Base-by-base conservation (phyloP, 176 grass and related monocot species). In the Tillandsia fasciculata region DNA sequence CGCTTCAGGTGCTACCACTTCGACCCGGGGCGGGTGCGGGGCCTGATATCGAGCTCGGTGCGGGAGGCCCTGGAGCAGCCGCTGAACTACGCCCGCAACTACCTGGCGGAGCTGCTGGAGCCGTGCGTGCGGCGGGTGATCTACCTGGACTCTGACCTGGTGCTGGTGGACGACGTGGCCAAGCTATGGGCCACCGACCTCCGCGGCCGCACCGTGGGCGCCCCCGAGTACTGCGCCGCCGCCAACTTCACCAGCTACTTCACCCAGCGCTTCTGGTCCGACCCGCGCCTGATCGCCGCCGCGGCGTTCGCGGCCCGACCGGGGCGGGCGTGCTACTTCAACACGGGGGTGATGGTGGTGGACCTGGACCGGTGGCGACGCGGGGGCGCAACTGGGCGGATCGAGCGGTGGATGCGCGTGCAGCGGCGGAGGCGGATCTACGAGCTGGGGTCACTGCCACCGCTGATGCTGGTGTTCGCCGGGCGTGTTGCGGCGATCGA, bases 191-290 rank as follows among this genome's bases (percentile, higher is more conserved):
- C 49, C 22, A 74, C 59, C 3, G 47, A 49, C 11, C 12, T 74
- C 18, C 49, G 48, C 1, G 61, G 57, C 10, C 59, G 49, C 1
- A 50, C 72, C 24, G 48, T 74, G 6, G 72, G 72, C 0, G 72
- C 72, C 48, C 74, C 74, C 1, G 74, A 69, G 64, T 77, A 77
- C 52, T 77, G 74, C 52, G 65, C 67, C 52, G 65, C 74, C 74
- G 65, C 74, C 74, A 77, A 77, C 64, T 77, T 77, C 63, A 68
- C 74, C 65, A 57, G 49, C 17, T 77, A 77, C 65, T 77, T 77
- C 65, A 77, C 74, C 0, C 17, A 13, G n/a, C 65, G 65, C 6
- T 77, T 77, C 74, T 77, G 74, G 74, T 77, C 65, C n/a, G 53
- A 68, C 65, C 28, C 49, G 49, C 61, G 48, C 48, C 61, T 65